Conservation (phyloP, 2,329 filamentous ascomycete genomes). For the Fusarium tuaranense region DNA sequence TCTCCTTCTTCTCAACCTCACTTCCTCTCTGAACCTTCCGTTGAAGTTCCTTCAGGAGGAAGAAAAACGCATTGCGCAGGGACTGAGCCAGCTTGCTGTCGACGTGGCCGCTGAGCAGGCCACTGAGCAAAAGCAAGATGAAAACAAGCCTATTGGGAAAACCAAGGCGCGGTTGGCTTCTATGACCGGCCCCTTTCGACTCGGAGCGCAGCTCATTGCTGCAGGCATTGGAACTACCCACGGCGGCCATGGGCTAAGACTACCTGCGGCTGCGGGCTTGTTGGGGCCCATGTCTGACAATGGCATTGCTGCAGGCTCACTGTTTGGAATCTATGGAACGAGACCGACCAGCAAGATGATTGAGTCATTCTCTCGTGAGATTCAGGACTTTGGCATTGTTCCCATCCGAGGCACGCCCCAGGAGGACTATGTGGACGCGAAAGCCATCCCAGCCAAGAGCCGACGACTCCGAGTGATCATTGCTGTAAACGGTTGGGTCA, state of each 20-base stretch:
- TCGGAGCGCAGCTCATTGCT: slow-evolving; percentile 81
- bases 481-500: slow-evolving; percentile 84
- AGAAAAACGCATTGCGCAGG: slow-evolving; percentile 80
- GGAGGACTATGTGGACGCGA: slow-evolving; percentile 60
- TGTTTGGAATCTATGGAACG: slow-evolving; percentile 93
- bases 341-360: slow-evolving; percentile 88
- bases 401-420: slow-evolving; percentile 69
- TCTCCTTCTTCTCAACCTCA: slow-evolving; percentile 75
- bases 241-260: slow-evolving; percentile 80
- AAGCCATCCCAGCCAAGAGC: slow-evolving; percentile 65
- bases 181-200: slow-evolving; percentile 63
- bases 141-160: slow-evolving; percentile 72
- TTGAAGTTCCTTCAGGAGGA: slow-evolving; percentile 74
- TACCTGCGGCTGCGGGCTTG: slow-evolving; percentile 80
- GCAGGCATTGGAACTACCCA: slow-evolving; percentile 85
- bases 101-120: slow-evolving; percentile 49
- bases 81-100: slow-evolving; percentile 79
- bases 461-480: slow-evolving; percentile 85
- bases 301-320: slow-evolving; percentile 80
- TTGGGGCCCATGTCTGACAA: slow-evolving; percentile 85
- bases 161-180: slow-evolving; percentile 74
- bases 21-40: slow-evolving; percentile 78
- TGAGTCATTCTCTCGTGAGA: slow-evolving; percentile 86
- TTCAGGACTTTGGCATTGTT: slow-evolving; percentile 89
- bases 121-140: slow-evolving; percentile 60